Evolutionary conservation across 2,329 filamentous ascomycete genomes (phyloP).

Genomic region (Lecanosticta acicola): DNA sequence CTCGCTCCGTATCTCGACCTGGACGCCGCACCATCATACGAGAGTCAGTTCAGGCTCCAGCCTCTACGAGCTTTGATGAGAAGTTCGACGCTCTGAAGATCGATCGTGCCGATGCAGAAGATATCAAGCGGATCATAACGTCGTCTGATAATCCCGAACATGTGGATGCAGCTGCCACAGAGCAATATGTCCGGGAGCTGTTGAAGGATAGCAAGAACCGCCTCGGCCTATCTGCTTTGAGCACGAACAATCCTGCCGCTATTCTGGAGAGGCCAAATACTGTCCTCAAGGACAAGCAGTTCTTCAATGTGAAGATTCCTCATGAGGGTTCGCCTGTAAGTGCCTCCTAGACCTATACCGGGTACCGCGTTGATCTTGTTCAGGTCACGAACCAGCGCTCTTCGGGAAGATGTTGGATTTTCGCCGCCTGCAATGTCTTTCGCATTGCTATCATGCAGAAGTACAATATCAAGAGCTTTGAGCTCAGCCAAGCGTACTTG

Average conservation of each 20-base stretch:
- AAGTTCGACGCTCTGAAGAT: constrained; percentile 33
- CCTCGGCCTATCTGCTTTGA: constrained; percentile 69
- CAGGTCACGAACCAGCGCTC: constrained; percentile 73
- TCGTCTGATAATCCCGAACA: constrained; percentile 22
- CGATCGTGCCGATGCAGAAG: constrained; percentile 17
- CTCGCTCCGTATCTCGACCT: constrained; percentile 12
- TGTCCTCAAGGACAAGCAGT: constrained; percentile 64
- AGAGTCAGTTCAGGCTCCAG: constrained; percentile 11
- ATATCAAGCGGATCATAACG: constrained; percentile 14
- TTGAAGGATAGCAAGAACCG: constrained; percentile 49
- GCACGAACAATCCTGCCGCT: constrained; percentile 58
- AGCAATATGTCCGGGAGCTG: constrained; percentile 29
- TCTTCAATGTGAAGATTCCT: constrained; percentile 78
- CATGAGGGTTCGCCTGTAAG: constrained; percentile 64
- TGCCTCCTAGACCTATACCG: no score
- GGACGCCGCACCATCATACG: constrained; percentile 12
- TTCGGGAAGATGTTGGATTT: constrained; percentile 85
- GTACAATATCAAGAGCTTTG: constrained; percentile 70
- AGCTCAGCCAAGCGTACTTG: constrained; percentile 81
- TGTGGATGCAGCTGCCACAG: constrained; percentile 27
- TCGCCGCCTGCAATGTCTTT: constrained; percentile 87
- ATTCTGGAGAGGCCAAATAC: constrained; percentile 61
- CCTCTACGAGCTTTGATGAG: constrained; percentile 26
- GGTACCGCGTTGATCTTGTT: background rate
- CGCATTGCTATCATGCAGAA: constrained; percentile 82